These are phyloP conservation scores for Ophiostoma novo-ulmi DNA, from an alignment of 2,329 filamentous ascomycete genomes.

Conservation along the genomic window DNA sequence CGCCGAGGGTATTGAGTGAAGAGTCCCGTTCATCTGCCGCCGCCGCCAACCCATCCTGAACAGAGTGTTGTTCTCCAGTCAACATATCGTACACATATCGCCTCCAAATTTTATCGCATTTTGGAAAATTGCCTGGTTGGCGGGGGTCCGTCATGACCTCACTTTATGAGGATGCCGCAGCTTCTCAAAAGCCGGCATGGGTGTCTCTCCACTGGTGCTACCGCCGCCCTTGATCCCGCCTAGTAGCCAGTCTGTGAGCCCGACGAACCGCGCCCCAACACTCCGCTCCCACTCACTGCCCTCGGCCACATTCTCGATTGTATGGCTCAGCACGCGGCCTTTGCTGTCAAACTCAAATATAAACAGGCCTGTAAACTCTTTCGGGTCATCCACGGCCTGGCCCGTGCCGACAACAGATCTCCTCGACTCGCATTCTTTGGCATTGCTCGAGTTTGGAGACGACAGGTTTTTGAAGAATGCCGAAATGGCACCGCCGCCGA, in stretches of 20 bases:
- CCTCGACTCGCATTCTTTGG: not conserved
- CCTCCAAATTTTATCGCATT: not conserved
- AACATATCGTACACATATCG: conserved; percentile 3
- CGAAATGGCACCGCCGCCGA: conserved; percentile 33
- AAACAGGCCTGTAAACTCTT: conserved; percentile 86
- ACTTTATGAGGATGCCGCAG: conserved; percentile 19
- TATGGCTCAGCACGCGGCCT: conserved; percentile 78
- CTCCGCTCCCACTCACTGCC: conserved; percentile 76
- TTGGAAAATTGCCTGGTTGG: not conserved
- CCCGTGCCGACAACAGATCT: conserved; percentile 34
- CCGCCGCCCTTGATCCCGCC: conserved; percentile 59
- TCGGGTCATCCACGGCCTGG: conserved; percentile 34
- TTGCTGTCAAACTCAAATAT: conserved; percentile 92
- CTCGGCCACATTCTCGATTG: conserved; percentile 88
- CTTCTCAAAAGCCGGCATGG: conserved; percentile 27
- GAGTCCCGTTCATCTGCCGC: conserved; percentile 16
- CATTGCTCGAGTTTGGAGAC: not conserved
- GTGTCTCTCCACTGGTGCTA: conserved; percentile 28
- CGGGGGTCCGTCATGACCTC: conserved; percentile 16
- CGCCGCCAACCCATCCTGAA: not conserved
- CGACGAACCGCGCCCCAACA: conserved; percentile 76
- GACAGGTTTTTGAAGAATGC: not conserved
- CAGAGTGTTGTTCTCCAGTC: not conserved
- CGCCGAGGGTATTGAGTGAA: conserved; percentile 27
- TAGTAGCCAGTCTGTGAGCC: conserved; percentile 88